A percentile compares a stretch with the other conserved stretches of the same genome.
Evolutionary conservation across 1,284 basidiomycete species (phyloP).

Genomic region (Abortiporus biennis): DNA sequence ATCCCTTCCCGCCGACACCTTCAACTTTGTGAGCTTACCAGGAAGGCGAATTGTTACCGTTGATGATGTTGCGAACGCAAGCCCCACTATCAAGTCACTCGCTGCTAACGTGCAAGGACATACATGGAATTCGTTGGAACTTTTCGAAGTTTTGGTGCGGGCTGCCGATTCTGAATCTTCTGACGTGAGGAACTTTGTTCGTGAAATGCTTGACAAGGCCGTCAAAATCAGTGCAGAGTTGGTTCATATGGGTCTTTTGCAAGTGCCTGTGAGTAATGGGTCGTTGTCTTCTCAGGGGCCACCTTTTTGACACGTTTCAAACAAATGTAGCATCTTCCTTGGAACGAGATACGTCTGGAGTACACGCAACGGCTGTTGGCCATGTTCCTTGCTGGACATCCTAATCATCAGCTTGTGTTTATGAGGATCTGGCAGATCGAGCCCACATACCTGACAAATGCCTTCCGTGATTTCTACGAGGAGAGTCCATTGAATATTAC

Average conservation of each 20-base stretch:
- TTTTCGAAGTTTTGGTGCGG: conserved; percentile 85
- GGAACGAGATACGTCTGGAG: conserved; percentile 83
- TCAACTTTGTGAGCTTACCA: conserved; percentile 85
- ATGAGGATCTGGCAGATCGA: conserved; percentile 93
- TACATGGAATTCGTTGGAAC: conserved; percentile 91
- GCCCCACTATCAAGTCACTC: conserved; percentile 82
- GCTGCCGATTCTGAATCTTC: conserved; percentile 65
- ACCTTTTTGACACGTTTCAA: background rate
- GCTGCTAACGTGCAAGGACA: conserved; percentile 84
- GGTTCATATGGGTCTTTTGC: conserved; percentile 89
- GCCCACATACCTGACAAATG: conserved; percentile 78
- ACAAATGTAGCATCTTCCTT: conserved; percentile 63
- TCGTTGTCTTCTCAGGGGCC: background rate
- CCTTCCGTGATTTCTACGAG: conserved; percentile 88
- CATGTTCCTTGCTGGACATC: conserved; percentile 90
- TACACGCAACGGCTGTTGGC: conserved; percentile 83
- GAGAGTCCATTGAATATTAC: conserved; percentile 93
- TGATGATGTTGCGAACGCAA: conserved; percentile 78
- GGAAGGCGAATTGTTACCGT: conserved; percentile 78
- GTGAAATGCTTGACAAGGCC: conserved; percentile 90
- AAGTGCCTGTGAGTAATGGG: conserved; percentile 73
- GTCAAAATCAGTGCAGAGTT: conserved; percentile 92
- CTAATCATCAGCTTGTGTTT: conserved; percentile 94
- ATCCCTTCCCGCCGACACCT: conserved; percentile 82
- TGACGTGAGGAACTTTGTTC: conserved; percentile 70